Evolutionary conservation across 2,329 filamentous ascomycete genomes (phyloP).

Genomic region (Cercospora zeae-maydis): DNA sequence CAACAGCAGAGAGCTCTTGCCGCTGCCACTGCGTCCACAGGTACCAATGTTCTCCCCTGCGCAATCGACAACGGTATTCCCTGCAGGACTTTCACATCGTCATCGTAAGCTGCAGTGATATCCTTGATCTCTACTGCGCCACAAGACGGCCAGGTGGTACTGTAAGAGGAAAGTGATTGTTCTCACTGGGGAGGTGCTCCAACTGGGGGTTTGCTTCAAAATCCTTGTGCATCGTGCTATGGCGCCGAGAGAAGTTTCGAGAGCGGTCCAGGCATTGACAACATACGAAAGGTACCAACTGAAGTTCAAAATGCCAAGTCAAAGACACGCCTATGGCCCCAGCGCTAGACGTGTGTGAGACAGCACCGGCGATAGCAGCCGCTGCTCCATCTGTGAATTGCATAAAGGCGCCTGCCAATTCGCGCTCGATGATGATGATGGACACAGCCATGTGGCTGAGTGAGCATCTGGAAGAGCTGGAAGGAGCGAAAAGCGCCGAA

Average conservation of each 20-base stretch:
- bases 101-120: conserved; percentile 42
- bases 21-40: conserved; percentile 54
- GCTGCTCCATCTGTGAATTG: conserved; percentile 11
- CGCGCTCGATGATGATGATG: conserved; percentile 44
- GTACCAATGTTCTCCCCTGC: conserved; percentile 51
- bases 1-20: conserved; percentile 51
- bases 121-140: conserved; percentile 70
- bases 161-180: conserved; percentile 59
- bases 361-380: conserved; percentile 36
- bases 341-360: conserved; percentile 34
- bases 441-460: too few species aligned
- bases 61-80: conserved; percentile 46
- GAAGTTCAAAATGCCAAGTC: conserved; percentile 53
- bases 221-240: conserved; percentile 54
- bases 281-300: conserved; percentile 51
- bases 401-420: conserved; percentile 37
- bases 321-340: conserved; percentile 51
- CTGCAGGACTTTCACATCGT: conserved; percentile 42
- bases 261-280: conserved; percentile 53
- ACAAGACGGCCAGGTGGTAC: conserved; percentile 73
- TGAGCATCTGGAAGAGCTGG: too few species aligned
- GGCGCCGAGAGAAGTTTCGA: conserved; percentile 58
- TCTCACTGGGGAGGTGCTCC: conserved; percentile 58
- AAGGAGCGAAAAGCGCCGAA: neutral
- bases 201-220: conserved; percentile 47